phyloP scores from a whole-genome alignment of 495 filamentous ascomycete genomes.

The Hypoxylon rickii region DNA sequence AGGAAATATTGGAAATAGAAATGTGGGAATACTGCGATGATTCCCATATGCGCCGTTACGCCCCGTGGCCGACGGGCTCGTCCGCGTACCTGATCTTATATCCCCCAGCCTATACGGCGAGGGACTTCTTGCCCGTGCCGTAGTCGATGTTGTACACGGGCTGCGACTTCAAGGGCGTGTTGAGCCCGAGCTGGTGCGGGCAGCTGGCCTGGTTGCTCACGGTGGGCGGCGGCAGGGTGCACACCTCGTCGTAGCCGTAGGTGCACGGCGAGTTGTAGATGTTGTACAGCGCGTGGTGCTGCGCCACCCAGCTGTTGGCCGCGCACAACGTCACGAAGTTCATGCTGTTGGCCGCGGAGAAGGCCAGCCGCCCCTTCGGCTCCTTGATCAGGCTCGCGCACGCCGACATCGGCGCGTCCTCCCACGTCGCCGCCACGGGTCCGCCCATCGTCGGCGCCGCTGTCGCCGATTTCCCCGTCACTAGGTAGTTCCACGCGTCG shows the following conservation, averaged over 20 bases:
- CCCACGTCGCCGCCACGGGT: constrained; percentile 29
- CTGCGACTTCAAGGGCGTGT: background rate
- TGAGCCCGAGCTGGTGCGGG: constrained; percentile 30
- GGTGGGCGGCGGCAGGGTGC: constrained; percentile 27
- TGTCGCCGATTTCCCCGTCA: constrained; percentile 25
- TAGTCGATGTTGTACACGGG: constrained; percentile 38
- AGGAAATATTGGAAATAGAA: background rate
- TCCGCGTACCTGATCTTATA: no score
- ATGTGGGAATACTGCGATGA: background rate
- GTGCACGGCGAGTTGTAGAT: constrained; percentile 39
- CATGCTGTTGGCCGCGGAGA: constrained; percentile 39
- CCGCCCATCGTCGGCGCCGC: constrained; percentile 27
- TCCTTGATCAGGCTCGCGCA: constrained; percentile 32
- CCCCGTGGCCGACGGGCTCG: background rate
- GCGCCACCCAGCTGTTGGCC: constrained; percentile 34
- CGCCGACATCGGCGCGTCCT: constrained; percentile 26
- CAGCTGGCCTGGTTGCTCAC: constrained; percentile 36
- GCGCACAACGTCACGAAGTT: constrained; percentile 34
- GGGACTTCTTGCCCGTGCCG: constrained; percentile 24
- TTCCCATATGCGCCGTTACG: background rate
- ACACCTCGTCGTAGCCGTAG: constrained; percentile 37
- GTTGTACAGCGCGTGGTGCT: constrained; percentile 43
- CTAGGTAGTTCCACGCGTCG: constrained; percentile 43
- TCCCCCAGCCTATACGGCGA: no score
- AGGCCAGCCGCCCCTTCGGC: constrained; percentile 24